These are phyloP conservation scores for Ophiostoma populinum DNA, from an alignment of 2,329 filamentous ascomycete genomes.

Conservation along the genomic window DNA sequence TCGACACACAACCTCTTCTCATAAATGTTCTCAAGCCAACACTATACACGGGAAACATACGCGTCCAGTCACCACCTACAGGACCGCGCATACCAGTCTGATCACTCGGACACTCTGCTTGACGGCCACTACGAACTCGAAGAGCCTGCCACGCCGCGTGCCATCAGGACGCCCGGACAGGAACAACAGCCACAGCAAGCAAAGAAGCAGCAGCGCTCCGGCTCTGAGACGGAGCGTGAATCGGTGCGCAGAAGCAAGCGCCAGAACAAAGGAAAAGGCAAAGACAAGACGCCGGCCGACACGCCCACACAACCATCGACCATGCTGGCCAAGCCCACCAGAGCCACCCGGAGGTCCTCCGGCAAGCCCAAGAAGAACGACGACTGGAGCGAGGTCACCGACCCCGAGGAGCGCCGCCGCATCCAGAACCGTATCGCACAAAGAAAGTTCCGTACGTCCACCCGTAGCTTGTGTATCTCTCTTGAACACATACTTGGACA, in stretches of 20 bases:
- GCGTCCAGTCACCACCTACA: slow-evolving; percentile 4
- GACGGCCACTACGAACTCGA: neutral
- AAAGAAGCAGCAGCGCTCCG: slow-evolving; percentile 10
- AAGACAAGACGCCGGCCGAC: neutral
- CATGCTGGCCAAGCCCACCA: slow-evolving; percentile 11
- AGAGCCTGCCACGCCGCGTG: slow-evolving; percentile 4
- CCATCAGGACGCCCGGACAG: neutral
- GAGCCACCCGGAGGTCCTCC: slow-evolving; percentile 10
- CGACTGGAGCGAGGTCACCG: slow-evolving; percentile 53
- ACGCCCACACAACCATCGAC: slow-evolving; percentile 11
- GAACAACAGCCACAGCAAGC: neutral
- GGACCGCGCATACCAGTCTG: neutral
- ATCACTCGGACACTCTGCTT: slow-evolving; percentile 1
- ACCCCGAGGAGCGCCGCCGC: slow-evolving; percentile 53
- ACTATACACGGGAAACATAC: slow-evolving; percentile 2
- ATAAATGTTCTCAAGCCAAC: slow-evolving; percentile 11
- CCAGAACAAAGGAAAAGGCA: slow-evolving; percentile 3
- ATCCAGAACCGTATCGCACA: slow-evolving; percentile 65
- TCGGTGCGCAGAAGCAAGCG: neutral
- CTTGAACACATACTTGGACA: slow-evolving; percentile 5
- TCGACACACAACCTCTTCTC: neutral
- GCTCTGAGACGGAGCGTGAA: slow-evolving; percentile 16
- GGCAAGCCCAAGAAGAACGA: slow-evolving; percentile 33
- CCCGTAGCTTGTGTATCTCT: slow-evolving; percentile 16
- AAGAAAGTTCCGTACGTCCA: slow-evolving; percentile 51